Base-by-base conservation (phyloP, 2,329 filamentous ascomycete species). In the Claviceps fusiformis region DNA sequence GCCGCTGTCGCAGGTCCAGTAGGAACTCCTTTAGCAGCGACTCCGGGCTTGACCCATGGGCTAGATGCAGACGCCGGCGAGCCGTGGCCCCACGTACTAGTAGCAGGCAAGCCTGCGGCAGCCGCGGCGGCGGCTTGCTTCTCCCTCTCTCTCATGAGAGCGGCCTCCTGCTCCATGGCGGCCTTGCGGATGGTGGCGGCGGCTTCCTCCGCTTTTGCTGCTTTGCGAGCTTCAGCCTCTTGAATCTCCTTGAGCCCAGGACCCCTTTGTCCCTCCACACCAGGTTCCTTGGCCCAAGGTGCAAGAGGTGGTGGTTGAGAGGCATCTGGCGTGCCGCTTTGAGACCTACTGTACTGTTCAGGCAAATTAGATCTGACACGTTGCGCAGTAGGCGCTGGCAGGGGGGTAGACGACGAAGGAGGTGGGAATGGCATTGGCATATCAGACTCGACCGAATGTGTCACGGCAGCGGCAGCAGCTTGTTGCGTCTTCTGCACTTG, bases 211-310 rank as follows among this genome's bases (percentile, higher is more conserved):
- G 82, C 85, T 71, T 95, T 88, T 53, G 92, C 92, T 11, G 91
- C 91, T 68, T 93, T 95, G 65, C 87, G 89, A 41, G 92, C 92
- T 69, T 98, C 93, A 5, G 89, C 86, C 69, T 95, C 92, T 68
- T 98, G 93, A 29, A 98, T 98, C 66, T 98, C 91, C 72, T 90
- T 95, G 59, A 98, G 75, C 57, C 91, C 96, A 2, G 92, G 93
- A 0, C 90, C 91, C 69, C 88, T 95, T 45, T 88, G 82, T 29
- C 79, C 73, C 57, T 82, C 78, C 5, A 76, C 72, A 51, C 87
- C 85, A 3, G 80, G 79, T 60, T 97, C 90, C 68, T 93, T 93
- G 5, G 93, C 93, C 93, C 93, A 98, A 0, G 93, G 93, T 0
- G 93, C 93, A 61, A 96, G 74, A 0, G 92, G 89, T 4, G 90